Percentiles rank a stretch among this genome's conserved stretches.
Conservation (phyloP, 2,329 filamentous ascomycete species). For the Fusarium nematophilum region DNA sequence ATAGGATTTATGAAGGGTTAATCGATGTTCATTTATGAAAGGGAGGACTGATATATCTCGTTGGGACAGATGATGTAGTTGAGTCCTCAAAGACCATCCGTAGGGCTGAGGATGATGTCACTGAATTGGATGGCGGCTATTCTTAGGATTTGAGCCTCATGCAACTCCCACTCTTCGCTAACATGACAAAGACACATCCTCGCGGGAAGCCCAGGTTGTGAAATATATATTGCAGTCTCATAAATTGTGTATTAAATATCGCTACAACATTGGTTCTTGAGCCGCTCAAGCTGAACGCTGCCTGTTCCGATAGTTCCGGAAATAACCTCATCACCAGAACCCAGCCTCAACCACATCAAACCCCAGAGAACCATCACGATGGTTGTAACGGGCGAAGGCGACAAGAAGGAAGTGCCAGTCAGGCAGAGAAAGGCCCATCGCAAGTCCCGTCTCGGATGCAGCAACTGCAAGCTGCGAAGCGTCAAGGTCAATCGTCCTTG, state of each 20-base stretch:
- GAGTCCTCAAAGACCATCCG: neutral
- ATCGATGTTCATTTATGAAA: neutral
- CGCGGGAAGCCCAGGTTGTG: too few species aligned
- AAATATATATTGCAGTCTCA: too few species aligned
- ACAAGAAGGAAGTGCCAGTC: neutral
- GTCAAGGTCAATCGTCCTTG: slow-evolving; percentile 56
- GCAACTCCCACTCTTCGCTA: too few species aligned
- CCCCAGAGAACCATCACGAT: slow-evolving; percentile 1
- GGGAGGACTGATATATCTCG: neutral
- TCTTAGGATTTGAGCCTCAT: too few species aligned
- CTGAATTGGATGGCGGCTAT: neutral
- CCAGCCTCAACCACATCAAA: neutral
- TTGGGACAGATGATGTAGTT: too few species aligned
- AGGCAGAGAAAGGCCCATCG: slow-evolving; percentile 56
- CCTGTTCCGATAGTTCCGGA: slow-evolving; percentile 9
- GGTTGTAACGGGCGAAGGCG: slow-evolving; percentile 9
- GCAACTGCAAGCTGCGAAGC: slow-evolving; percentile 66
- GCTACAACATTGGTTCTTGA: too few species aligned
- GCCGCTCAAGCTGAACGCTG: neutral
- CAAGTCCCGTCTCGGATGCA: slow-evolving; percentile 65
- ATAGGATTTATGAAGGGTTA: too few species aligned
- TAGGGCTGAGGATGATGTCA: slow-evolving; percentile 8
- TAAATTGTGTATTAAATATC: too few species aligned
- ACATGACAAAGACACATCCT: too few species aligned
- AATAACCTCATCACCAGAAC: neutral